These are phyloP conservation scores for Durio zibethinus DNA, from an alignment of 345 rosid genomes.

Conservation along the genomic window DNA sequence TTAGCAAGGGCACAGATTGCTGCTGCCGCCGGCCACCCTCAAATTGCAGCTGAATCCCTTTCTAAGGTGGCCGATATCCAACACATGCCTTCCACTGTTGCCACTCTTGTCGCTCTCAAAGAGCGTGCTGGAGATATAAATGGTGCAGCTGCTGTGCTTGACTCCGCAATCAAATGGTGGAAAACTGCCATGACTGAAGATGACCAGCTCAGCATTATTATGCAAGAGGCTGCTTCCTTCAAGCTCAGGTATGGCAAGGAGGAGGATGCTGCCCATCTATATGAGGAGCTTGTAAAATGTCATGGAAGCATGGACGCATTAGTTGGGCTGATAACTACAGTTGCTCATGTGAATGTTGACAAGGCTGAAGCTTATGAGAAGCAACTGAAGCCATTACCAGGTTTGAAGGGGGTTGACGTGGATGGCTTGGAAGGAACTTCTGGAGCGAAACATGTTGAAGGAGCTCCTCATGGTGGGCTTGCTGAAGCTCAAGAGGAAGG, in stretches of 20 bases:
- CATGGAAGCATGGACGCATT: conserved; percentile 69
- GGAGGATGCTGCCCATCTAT: conserved; percentile 75
- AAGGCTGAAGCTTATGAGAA: conserved; percentile 88
- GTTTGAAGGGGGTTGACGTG: conserved; percentile 67
- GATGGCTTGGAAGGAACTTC: conserved; percentile 81
- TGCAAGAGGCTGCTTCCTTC: conserved; percentile 95
- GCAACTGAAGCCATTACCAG: conserved; percentile 69
- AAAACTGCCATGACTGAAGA: conserved; percentile 81
- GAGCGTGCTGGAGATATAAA: conserved; percentile 89
- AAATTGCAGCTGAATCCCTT: conserved; percentile 79
- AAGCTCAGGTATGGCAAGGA: conserved; percentile 80
- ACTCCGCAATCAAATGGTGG: conserved; percentile 90
- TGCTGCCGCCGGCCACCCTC: conserved; percentile 77
- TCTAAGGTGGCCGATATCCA: conserved; percentile 72
- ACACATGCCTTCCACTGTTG: conserved; percentile 89
- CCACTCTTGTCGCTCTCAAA: conserved; percentile 83
- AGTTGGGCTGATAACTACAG: conserved; percentile 84
- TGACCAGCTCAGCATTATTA: conserved; percentile 56
- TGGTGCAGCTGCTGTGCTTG: conserved; percentile 70
- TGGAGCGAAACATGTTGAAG: conserved; percentile 76
- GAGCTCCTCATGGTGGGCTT: conserved; percentile 31
- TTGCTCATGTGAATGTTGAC: conserved; percentile 69
- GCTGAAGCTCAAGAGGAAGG: conserved; percentile 46
- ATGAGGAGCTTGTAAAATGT: conserved; percentile 74
- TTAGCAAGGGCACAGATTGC: conserved; percentile 94